phyloP scores from a whole-genome alignment of 2,329 filamentous ascomycete species.

The Helminthosporium solani region DNA sequence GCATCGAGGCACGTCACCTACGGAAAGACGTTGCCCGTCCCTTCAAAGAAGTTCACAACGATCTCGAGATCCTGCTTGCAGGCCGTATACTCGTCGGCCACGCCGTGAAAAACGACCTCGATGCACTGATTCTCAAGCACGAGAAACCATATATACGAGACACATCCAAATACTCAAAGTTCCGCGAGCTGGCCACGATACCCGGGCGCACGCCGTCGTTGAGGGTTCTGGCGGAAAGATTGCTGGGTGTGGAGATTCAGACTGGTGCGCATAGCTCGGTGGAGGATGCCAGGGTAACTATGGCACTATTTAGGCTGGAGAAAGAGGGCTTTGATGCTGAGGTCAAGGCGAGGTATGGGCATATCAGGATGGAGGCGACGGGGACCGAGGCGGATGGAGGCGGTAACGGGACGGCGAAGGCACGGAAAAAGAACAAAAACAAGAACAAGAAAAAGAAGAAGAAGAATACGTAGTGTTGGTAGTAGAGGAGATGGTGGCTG shows the following conservation, averaged over 20 bases:
- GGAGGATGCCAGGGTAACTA: constrained; percentile 82
- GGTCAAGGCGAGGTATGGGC: constrained; percentile 63
- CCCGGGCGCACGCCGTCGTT: constrained; percentile 68
- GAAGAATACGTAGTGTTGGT: not conserved
- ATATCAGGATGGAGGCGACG: constrained; percentile 24
- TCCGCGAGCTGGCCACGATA: constrained; percentile 63
- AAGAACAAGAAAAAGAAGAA: not conserved
- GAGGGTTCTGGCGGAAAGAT: constrained; percentile 57
- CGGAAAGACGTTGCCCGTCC: constrained; percentile 46
- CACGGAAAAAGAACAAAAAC: constrained; percentile 36
- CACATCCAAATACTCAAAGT: constrained; percentile 75
- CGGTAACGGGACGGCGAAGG: constrained; percentile 25
- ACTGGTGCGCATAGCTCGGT: constrained; percentile 61
- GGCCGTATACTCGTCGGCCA: constrained; percentile 79
- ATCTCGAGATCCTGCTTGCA: constrained; percentile 67
- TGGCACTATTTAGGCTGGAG: constrained; percentile 81
- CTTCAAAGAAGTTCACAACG: constrained; percentile 75
- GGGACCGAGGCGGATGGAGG: constrained; percentile 22
- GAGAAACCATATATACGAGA: constrained; percentile 78
- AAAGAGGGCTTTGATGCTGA: constrained; percentile 86
- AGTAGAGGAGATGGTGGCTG: no score
- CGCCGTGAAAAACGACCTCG: constrained; percentile 75
- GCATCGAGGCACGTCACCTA: constrained; percentile 75
- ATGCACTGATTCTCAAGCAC: constrained; percentile 75
- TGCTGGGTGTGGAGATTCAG: constrained; percentile 62